phyloP scores from a whole-genome alignment of 768 basidiomycete species.

The Rhizopogon vulgaris region DNA sequence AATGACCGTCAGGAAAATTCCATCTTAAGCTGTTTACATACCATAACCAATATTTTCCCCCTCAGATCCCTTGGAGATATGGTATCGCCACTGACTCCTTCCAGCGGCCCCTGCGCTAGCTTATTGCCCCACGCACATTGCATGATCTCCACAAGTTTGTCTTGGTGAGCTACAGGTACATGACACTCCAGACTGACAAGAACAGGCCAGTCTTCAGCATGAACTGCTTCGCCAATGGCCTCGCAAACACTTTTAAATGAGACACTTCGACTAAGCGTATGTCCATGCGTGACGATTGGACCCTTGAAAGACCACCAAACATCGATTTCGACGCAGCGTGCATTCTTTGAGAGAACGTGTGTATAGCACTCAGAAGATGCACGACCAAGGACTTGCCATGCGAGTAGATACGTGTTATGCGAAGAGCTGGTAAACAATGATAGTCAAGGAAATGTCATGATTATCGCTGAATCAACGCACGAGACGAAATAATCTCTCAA shows the following conservation, averaged over 20 bases:
- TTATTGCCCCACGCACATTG: constrained; percentile 45
- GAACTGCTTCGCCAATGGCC: constrained; percentile 37
- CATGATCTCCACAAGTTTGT: constrained; percentile 49
- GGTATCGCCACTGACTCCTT: constrained; percentile 28
- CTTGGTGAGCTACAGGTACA: constrained; percentile 43
- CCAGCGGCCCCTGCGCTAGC: constrained; percentile 35
- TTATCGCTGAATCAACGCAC: constrained; percentile 5
- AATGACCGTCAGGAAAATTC: not conserved
- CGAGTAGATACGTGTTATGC: constrained; percentile 62
- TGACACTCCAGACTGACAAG: constrained; percentile 61
- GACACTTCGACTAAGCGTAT: constrained; percentile 49
- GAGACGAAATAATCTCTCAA: constrained; percentile 55
- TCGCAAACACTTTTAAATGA: constrained; percentile 46
- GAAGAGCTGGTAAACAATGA: constrained; percentile 37
- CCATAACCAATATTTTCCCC: constrained; percentile 57
- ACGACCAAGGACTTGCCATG: constrained; percentile 49
- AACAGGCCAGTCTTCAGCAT: constrained; percentile 45
- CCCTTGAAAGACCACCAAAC: constrained; percentile 55
- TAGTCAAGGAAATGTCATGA: not conserved
- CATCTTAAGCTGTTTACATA: constrained; percentile 10
- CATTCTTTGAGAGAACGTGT: constrained; percentile 44
- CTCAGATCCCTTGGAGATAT: constrained; percentile 41
- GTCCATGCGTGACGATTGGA: constrained; percentile 54
- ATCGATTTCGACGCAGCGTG: constrained; percentile 62
- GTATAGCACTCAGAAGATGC: constrained; percentile 49